These are phyloP conservation scores for Fraxinus dipetala DNA, from an alignment of 305 asterid genomes.

Conservation along the genomic window DNA sequence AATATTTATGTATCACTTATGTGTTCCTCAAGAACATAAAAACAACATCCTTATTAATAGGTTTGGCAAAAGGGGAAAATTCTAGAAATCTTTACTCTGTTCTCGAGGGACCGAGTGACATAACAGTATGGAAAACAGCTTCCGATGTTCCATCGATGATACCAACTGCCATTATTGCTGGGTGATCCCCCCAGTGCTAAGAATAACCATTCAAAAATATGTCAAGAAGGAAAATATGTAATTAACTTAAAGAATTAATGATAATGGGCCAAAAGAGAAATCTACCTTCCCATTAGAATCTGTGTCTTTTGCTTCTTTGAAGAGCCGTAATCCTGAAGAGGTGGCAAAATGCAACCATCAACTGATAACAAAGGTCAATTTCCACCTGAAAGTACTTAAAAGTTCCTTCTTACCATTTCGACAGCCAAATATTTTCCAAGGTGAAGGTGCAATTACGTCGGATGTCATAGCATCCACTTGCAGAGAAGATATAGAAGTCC, in stretches of 20 bases:
- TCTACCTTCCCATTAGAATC: constrained; percentile 59
- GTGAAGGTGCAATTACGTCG: constrained; percentile 81
- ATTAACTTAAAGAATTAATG: not conserved
- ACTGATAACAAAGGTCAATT: not conserved
- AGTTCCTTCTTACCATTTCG: not conserved
- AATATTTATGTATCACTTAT: not conserved
- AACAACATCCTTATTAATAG: not conserved
- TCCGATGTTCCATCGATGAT: constrained; percentile 68
- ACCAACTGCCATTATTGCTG: constrained; percentile 94
- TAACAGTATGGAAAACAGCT: constrained; percentile 66
- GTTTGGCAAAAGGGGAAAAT: not conserved
- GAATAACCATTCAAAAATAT: not conserved
- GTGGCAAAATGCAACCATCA: constrained; percentile 21
- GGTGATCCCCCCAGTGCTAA: constrained; percentile 66
- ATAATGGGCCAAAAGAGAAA: constrained; percentile 6
- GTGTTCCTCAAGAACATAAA: not conserved
- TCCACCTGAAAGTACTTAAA: not conserved
- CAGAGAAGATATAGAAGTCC: constrained; percentile 42
- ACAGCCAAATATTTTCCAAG: constrained; percentile 88
- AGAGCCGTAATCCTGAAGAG: constrained; percentile 69
- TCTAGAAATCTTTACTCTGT: constrained; percentile 61
- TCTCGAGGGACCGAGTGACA: constrained; percentile 82
- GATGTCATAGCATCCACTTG: constrained; percentile 71
- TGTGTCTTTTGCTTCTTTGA: constrained; percentile 74
- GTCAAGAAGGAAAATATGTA: not conserved